Evolutionary conservation across 257 asterid genomes (phyloP), one percentile per base, ranked within the genome.

Genomic region (Solanum sejunctum): DNA sequence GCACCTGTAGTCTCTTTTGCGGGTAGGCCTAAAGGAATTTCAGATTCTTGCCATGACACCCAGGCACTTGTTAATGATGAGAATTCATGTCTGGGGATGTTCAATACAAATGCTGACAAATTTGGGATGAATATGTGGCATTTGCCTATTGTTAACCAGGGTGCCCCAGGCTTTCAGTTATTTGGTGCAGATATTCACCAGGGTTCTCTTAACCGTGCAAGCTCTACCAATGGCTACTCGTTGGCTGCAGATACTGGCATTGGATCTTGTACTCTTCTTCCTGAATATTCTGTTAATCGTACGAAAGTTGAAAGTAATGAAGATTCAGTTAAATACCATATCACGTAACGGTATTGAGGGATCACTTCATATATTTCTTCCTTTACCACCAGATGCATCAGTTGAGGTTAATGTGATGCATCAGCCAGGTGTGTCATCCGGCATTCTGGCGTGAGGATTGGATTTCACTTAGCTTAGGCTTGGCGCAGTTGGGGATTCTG

Each of bases 321-420:
- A 84, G 90, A 93, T 61, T 88, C 92, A 75, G 92, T 92, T 49
- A 97, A 94, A 95, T 89, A 92, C 93, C 84, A 84, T 91, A 87
- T 92, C 91, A 13, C 89, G 89, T 85, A 87, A 88, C 84, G 92
- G 93, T 83, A 91, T 85, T 69, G 98, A 97, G 85, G 98, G 94
- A n/a, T 90, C 98, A 0, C 98, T 95, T 86, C 98, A 96, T 86
- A 91, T 95, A 92, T 96, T 96, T 92, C 96, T 97, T 81, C 97
- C 99, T 58, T 87, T 90, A 90, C 95, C 98, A 43, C 90, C 93
- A 56, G 92, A 88, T 88, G 87, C 89, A 87, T 89, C 97, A 20
- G 84, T 77, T 20, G 93, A 92, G 90, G 86, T 89, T 88, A 93
- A 90, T 88, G 57, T 81, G 88, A 83, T 91, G 86, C 92, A 87